These are phyloP conservation scores for Xylariomycetidae sp. DNA, from an alignment of 2,329 filamentous ascomycete genomes.

Conservation along the genomic window DNA sequence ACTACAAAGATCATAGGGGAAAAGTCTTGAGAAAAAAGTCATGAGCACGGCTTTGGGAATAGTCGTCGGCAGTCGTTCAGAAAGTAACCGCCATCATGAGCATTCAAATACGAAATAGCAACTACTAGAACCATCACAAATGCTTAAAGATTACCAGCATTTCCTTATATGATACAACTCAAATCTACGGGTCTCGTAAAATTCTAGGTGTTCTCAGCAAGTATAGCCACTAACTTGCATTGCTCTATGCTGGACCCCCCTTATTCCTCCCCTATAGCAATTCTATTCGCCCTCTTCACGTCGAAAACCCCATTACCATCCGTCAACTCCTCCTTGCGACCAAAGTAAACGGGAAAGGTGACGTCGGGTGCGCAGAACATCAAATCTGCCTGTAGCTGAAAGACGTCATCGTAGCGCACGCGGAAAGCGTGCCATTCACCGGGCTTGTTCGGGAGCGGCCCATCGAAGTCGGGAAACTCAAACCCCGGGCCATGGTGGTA, in stretches of 20 bases:
- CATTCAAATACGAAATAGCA: too few species aligned
- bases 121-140: too few species aligned
- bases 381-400: constrained; percentile 1
- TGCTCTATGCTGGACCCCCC: background rate
- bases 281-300: constrained; percentile 4
- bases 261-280: background rate
- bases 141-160: too few species aligned
- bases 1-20: too few species aligned
- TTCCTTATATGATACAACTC: too few species aligned
- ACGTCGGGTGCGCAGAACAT: constrained; percentile 2
- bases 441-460: constrained; percentile 1
- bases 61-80: too few species aligned
- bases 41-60: too few species aligned
- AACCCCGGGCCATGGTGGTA: background rate
- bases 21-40: too few species aligned
- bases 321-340: constrained; percentile 6
- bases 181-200: too few species aligned
- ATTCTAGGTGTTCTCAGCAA: too few species aligned
- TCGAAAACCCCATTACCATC: constrained; percentile 7
- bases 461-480: constrained; percentile 1
- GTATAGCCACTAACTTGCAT: too few species aligned
- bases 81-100: too few species aligned
- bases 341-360: constrained; percentile 7
- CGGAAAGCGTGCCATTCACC: constrained; percentile 7
- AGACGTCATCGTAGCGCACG: constrained; percentile 1